phyloP scores from a whole-genome alignment of 257 asterid genomes.

The Solanum chiquidenum region DNA sequence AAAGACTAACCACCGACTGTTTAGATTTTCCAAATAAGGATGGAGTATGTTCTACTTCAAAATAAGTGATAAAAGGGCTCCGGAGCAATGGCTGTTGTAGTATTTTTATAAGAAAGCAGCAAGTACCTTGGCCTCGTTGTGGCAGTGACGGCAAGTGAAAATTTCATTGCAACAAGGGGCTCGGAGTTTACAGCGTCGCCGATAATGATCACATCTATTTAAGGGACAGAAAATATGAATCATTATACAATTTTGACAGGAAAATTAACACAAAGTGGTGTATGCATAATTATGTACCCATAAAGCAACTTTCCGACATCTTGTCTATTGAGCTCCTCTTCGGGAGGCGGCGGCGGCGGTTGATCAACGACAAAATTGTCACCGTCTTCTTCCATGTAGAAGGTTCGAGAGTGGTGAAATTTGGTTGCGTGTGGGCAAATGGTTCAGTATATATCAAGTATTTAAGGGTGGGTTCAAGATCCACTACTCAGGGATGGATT shows the following conservation, averaged over 20 bases:
- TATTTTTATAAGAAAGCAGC: neutral
- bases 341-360: constrained; percentile 6
- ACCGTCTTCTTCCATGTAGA: neutral
- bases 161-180: constrained; percentile 79
- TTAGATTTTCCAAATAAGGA: neutral
- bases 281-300: constrained; percentile 31
- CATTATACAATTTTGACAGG: neutral
- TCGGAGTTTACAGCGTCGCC: constrained; percentile 72
- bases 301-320: constrained; percentile 49
- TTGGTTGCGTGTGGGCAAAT: neutral
- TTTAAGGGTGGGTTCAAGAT: neutral
- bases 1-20: neutral
- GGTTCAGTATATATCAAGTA: neutral
- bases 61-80: neutral
- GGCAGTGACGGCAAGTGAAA: constrained; percentile 90
- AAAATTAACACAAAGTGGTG: neutral
- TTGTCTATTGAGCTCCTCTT: constrained; percentile 9
- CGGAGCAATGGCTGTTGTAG: neutral
- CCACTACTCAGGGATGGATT: neutral
- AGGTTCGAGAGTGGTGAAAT: neutral
- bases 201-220: constrained; percentile 72
- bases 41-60: neutral
- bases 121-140: constrained; percentile 68
- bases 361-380: neutral
- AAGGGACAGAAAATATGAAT: neutral